Evolutionary conservation across 176 grass and related monocot species (phyloP).

Genomic region (Paspalum vaginatum): DNA sequence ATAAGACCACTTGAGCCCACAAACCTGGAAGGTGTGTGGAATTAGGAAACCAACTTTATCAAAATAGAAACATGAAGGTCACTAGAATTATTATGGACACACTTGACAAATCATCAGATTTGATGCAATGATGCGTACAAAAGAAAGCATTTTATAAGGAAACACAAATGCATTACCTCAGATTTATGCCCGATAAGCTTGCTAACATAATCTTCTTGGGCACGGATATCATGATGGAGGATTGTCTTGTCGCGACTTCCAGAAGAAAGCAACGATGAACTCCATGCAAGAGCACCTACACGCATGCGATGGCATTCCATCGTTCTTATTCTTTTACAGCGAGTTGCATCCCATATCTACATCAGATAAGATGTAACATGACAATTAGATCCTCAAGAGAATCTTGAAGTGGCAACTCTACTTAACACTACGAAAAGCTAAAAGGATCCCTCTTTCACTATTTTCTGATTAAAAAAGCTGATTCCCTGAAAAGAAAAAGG

Average conservation of each 20-base stretch:
- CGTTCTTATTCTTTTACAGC: slow-evolving; percentile 80
- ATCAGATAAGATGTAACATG: slow-evolving; percentile 42
- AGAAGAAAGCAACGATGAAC: slow-evolving; percentile 87
- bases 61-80: background rate
- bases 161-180: slow-evolving; percentile 57
- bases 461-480: background rate
- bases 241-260: slow-evolving; percentile 91
- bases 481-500: background rate
- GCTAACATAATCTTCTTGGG: slow-evolving; percentile 87
- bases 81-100: background rate
- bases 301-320: slow-evolving; percentile 88
- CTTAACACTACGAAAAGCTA: background rate
- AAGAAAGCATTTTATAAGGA: background rate
- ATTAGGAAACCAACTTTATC: background rate
- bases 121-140: background rate
- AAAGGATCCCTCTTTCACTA: background rate
- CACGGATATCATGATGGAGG: slow-evolving; percentile 87
- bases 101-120: background rate
- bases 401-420: background rate
- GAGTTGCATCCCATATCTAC: slow-evolving; percentile 93
- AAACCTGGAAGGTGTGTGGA: slow-evolving; percentile 58
- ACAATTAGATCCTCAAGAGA: slow-evolving; percentile 23
- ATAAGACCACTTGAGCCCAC: slow-evolving; percentile 97
- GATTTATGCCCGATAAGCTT: slow-evolving; percentile 97
- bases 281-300: slow-evolving; percentile 96